Base-by-base conservation (phyloP, 345 rosid species). In the Citrus inodora region DNA sequence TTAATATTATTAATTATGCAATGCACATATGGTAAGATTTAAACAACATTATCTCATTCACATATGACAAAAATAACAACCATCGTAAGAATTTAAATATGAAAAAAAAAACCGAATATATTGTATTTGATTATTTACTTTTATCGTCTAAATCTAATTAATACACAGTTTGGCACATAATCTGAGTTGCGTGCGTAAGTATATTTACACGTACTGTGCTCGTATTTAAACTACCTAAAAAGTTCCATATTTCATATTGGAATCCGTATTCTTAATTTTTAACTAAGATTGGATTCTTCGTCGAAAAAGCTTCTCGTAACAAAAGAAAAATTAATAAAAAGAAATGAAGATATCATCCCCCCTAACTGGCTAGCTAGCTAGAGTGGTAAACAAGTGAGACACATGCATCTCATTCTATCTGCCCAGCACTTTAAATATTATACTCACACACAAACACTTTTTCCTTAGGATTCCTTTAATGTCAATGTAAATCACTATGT, bases 401-500 rank as follows among this genome's bases (percentile, higher is more conserved):
- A 58, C 0, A 74, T 37, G 53, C 8, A 58, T 72, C 65, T 72
- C 4, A 35, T 60, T 37, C 24, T 73, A 35, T 30, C 76, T 58
- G 30, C 14, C 60, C 53, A 37, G 14, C 35, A 11, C 35, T 59
- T 73, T 38, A 24, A 25, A 74, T 53, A 53, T 51, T 51, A 51
- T 4, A 51, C 6, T 16, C 21, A 17, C 48, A 42, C 48, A 42
- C 4, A 42, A 3, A 11, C 51, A 10, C 16, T 3, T 42, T 46
- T 42, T 35, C 40, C 80, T 74, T 78, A 75, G 70, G 80, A 80
- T 78, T 71, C 84, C 53, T 67, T 78, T 53, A 46, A 51, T 69
- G 80, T 78, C 82, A 59, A 70, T 70, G 80, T 78, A 78, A 62
- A 62, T 42, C 28, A 63, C 22, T 62, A 33, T 59, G 35, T 33